Evolutionary conservation across 108 stramenopile species (phyloP).

Genomic region (Nannochloropsis gaditana): DNA sequence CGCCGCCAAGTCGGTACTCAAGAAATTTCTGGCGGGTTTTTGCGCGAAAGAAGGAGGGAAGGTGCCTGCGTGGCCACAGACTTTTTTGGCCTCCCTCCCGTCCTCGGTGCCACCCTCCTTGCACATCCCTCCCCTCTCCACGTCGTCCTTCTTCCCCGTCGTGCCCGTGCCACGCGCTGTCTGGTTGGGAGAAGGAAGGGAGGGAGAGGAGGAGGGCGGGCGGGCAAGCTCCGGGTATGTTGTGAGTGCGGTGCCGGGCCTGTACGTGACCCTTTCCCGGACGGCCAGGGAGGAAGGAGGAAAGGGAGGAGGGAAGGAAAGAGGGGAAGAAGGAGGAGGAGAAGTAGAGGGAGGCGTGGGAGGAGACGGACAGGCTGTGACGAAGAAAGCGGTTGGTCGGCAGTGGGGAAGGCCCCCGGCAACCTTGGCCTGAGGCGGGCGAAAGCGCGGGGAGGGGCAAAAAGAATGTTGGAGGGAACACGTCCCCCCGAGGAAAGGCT

Average conservation of each 20-base stretch:
- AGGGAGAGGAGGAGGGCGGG: not conserved
- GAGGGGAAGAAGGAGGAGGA: not conserved
- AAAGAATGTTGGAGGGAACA: too few species aligned
- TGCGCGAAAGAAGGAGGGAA: not conserved
- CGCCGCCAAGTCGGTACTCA: not conserved
- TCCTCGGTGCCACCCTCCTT: not conserved
- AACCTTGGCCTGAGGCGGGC: not conserved
- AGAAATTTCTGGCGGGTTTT: not conserved
- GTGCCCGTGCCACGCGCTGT: not conserved
- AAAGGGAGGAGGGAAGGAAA: not conserved
- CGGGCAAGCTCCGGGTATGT: not conserved
- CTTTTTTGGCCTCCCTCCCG: not conserved
- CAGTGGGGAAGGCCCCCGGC: not conserved
- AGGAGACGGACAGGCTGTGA: not conserved
- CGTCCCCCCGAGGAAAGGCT: too few species aligned
- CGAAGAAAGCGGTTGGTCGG: not conserved
- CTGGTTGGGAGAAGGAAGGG: not conserved
- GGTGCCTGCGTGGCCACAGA: not conserved
- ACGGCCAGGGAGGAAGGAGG: not conserved
- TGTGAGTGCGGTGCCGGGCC: not conserved
- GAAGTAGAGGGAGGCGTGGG: not conserved
- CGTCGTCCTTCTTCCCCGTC: slow-evolving; percentile 1
- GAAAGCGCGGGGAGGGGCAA: not conserved
- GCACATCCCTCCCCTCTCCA: not conserved
- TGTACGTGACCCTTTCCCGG: not conserved